These are phyloP conservation scores for Endocalyx cinctus DNA, from an alignment of 2,329 filamentous ascomycete species.

Conservation along the genomic window DNA sequence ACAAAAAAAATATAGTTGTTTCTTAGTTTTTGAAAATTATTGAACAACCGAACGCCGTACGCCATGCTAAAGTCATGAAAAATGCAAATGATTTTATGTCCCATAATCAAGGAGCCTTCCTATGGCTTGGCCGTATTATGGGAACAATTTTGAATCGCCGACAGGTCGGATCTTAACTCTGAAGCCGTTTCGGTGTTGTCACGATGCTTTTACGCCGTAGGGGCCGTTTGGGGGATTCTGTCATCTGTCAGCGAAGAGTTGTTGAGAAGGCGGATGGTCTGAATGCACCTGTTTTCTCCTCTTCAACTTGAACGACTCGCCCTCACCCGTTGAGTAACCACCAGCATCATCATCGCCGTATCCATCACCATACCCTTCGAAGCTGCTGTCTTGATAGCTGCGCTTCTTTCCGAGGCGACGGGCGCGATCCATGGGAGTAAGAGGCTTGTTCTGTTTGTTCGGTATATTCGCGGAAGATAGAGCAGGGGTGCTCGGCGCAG, in stretches of 20 bases:
- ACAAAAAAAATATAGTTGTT: too few relatives aligned
- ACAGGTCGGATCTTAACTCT: too few relatives aligned
- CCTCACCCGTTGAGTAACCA: constrained; percentile 69
- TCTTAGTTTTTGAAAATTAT: too few relatives aligned
- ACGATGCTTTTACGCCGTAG: too few relatives aligned
- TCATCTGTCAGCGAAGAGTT: constrained; percentile 36
- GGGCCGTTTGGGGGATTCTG: constrained; percentile 45
- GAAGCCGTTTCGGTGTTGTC: too few relatives aligned
- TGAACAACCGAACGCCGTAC: constrained; percentile 27
- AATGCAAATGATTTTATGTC: constrained; percentile 20
- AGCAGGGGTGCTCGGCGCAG: constrained; percentile 50
- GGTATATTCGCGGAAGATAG: constrained; percentile 27
- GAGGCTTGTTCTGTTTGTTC: constrained; percentile 25
- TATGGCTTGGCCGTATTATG: too few relatives aligned
- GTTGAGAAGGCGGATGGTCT: constrained; percentile 19
- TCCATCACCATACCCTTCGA: constrained; percentile 69
- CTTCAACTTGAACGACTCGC: constrained; percentile 55
- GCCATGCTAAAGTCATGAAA: constrained; percentile 33
- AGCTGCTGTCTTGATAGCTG: constrained; percentile 70
- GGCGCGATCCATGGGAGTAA: constrained; percentile 50
- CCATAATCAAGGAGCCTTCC: constrained; percentile 10
- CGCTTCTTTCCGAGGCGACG: constrained; percentile 68
- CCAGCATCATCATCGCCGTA: constrained; percentile 65
- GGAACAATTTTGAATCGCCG: too few relatives aligned
- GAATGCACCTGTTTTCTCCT: constrained; percentile 59